Evolutionary conservation across 2,329 filamentous ascomycete genomes (phyloP).

Genomic region (Ophiostoma populinum): DNA sequence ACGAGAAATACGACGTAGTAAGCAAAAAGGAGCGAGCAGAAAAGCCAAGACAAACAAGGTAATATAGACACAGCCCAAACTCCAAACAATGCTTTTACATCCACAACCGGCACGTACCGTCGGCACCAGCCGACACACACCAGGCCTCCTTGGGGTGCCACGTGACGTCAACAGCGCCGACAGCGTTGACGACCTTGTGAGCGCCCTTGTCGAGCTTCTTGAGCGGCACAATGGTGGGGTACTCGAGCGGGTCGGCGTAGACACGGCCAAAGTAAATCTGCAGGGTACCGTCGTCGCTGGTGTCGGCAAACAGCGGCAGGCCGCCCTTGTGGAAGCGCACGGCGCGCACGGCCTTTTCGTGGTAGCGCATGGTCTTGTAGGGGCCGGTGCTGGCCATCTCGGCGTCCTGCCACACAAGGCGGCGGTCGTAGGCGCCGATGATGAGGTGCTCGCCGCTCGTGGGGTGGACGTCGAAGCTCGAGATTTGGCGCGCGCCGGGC

Average conservation of each 20-base stretch:
- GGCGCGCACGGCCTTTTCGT: conserved; percentile 74
- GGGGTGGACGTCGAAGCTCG: conserved; percentile 80
- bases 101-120: conserved; percentile 87
- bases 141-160: conserved; percentile 94
- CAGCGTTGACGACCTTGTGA: conserved; percentile 67
- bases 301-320: conserved; percentile 78
- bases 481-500: conserved; percentile 86
- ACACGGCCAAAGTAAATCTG: conserved; percentile 97
- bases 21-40: too few relatives aligned
- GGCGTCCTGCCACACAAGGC: conserved; percentile 90
- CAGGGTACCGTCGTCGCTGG: conserved; percentile 81
- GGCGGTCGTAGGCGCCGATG: conserved; percentile 84
- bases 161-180: conserved; percentile 85
- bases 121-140: conserved; percentile 85
- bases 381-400: conserved; percentile 67
- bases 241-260: conserved; percentile 86
- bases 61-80: too few relatives aligned
- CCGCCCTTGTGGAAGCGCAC: conserved; percentile 72
- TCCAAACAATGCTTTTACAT: too few relatives aligned
- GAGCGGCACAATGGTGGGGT: conserved; percentile 86
- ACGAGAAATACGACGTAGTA: too few relatives aligned
- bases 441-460: conserved; percentile 77
- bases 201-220: conserved; percentile 64
- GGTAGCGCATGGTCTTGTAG: conserved; percentile 94
- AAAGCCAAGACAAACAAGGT: too few relatives aligned